Conservation (phyloP, 176 grass and related monocot species). For the Luzula sylvatica region DNA sequence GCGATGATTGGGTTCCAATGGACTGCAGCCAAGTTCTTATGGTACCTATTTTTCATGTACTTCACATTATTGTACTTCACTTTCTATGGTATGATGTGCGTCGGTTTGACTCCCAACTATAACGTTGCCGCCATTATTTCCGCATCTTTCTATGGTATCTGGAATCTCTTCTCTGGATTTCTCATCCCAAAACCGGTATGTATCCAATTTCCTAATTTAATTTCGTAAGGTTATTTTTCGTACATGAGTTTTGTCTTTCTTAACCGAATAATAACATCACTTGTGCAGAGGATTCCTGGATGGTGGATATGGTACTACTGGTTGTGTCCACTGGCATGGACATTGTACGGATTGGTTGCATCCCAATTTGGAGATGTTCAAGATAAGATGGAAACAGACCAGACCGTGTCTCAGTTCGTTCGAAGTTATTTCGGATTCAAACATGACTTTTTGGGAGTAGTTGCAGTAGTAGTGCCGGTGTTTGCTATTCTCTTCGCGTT, state of each 20-base stretch:
- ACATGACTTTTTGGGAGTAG: conserved; percentile 46
- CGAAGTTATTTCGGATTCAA: conserved; percentile 53
- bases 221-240: not conserved
- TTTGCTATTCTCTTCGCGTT: conserved; percentile 70
- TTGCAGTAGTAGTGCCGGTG: conserved; percentile 44
- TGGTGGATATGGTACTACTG: conserved; percentile 92
- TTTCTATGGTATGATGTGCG: conserved; percentile 38
- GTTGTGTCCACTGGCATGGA: conserved; percentile 58
- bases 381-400: conserved; percentile 17
- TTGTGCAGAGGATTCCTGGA: conserved; percentile 57
- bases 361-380: conserved; percentile 69
- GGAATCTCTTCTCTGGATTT: conserved; percentile 40
- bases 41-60: conserved; percentile 40
- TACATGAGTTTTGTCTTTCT: too few relatives aligned
- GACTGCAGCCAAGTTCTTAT: conserved; percentile 29
- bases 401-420: conserved; percentile 35
- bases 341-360: conserved; percentile 64
- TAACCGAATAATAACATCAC: not conserved
- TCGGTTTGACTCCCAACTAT: conserved; percentile 31
- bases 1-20: conserved; percentile 35
- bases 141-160: conserved; percentile 21
- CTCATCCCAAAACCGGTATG: conserved; percentile 28
- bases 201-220: not conserved
- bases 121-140: conserved; percentile 14
- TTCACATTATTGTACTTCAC: conserved; percentile 45